These are phyloP conservation scores for Calonectria multiphialidica DNA, from an alignment of 2,329 filamentous ascomycete species.

Conservation along the genomic window DNA sequence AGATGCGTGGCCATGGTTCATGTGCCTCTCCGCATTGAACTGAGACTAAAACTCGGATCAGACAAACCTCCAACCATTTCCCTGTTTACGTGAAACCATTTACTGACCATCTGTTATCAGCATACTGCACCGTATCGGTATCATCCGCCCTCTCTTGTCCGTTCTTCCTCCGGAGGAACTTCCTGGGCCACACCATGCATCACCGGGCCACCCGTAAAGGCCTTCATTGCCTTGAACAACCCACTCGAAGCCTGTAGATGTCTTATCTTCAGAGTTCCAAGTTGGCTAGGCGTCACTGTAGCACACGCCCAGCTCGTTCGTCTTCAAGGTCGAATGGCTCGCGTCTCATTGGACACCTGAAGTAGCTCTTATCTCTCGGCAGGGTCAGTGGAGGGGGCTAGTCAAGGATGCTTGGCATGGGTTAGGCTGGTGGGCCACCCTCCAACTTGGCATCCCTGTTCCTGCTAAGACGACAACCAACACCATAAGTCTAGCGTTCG, in stretches of 20 bases:
- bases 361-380: conserved; percentile 45
- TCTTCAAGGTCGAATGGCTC: conserved; percentile 29
- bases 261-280: conserved; percentile 36
- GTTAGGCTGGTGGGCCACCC: conserved; percentile 20
- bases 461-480: conserved; percentile 3
- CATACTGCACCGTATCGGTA: conserved; percentile 1
- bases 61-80: conserved; percentile 15
- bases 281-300: conserved; percentile 25
- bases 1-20: conserved; percentile 11
- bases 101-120: conserved; percentile 15
- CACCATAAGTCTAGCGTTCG: background rate
- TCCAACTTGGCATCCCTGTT: conserved; percentile 28
- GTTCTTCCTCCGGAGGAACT: background rate
- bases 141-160: background rate
- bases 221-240: conserved; percentile 24
- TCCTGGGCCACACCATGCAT: conserved; percentile 28
- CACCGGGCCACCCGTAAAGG: conserved; percentile 12
- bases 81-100: conserved; percentile 25
- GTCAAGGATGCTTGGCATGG: conserved; percentile 25
- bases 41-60: conserved; percentile 14
- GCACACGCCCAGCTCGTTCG: conserved; percentile 19
- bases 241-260: conserved; percentile 23
- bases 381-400: conserved; percentile 36
- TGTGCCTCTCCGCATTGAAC: background rate
- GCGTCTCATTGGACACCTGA: conserved; percentile 39